Evolutionary conservation across 306 rosid genomes (phyloP), one percentile per base, ranked within the genome.

Genomic region (Malus fusca): DNA sequence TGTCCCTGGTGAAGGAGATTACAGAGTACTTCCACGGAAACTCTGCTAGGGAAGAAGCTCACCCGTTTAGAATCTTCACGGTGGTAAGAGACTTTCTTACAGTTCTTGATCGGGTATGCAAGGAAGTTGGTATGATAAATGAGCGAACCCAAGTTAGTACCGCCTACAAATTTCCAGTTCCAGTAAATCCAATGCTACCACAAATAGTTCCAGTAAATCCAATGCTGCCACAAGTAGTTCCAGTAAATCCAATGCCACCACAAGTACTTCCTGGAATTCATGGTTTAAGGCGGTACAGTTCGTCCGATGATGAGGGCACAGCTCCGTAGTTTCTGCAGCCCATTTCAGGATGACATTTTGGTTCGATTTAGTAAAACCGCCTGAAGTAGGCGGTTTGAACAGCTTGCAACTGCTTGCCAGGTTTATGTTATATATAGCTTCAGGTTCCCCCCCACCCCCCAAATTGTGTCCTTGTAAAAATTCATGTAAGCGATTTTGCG

Each of bases 11-110:
- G 81, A 95, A 90, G 86, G 99, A 95, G 87, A 90, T 95, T 44
- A 92, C 99, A 0, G 97, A 92, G 83, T 95, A 95, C 75, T 95
- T 95, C 85, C 99, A 95, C 62, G 99, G 99, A 40, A 85, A 95
- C 88, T 89, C 90, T 11, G 79, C 99, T 0, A 95, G 85, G 80
- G 99, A 92, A 92, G 99, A 92, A 81, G 97, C 99, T 84, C 97
- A 95, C 83, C 99, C 99, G 0, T 92, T 92, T 67, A 84, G 99
- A 87, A 95, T 95, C 76, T 95, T 92, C 88, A 71, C 85, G 91
- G 97, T 95, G 67, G 99, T 95, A 51, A 83, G 99, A 79, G 97
- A 95, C 83, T 92, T 95, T 56, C 86, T 95, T 17, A 62, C 82
- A 0, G 78, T 85, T 73, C 93, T 95, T 10, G 99, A 95, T 26